A percentile compares a stretch with the other conserved stretches of the same genome.
Evolutionary conservation across 2,329 filamentous ascomycete species (phyloP).

Genomic region (Ascochyta clinopodiicola): DNA sequence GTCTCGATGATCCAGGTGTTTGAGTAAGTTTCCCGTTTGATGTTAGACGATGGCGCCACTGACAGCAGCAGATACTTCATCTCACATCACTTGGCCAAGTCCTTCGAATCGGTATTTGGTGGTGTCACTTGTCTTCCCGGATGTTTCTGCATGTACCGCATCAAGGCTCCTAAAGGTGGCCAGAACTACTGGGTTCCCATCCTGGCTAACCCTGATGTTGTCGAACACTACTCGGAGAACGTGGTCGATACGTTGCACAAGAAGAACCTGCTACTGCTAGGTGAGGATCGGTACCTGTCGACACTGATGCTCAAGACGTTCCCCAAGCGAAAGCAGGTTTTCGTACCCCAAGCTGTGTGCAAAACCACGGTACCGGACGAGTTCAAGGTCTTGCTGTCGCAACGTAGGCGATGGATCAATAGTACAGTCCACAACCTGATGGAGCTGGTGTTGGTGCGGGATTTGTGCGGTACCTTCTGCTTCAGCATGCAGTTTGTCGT

Average conservation of each 20-base stretch:
- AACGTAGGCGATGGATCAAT: conserved; percentile 98
- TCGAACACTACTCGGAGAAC: conserved; percentile 99
- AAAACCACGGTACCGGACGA: conserved; percentile 95
- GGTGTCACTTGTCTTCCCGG: conserved; percentile 98
- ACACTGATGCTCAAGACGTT: conserved; percentile 99
- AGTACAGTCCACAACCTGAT: conserved; percentile 98
- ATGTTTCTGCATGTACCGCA: conserved; percentile 99
- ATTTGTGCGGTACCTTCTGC: conserved; percentile 98
- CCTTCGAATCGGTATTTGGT: conserved; percentile 97
- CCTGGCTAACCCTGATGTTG: conserved; percentile 95
- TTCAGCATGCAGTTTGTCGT: conserved; percentile 99
- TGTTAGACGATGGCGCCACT: conserved; percentile 34
- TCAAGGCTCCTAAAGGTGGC: conserved; percentile 97
- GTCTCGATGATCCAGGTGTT: conserved; percentile 99
- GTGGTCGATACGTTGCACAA: conserved; percentile 98
- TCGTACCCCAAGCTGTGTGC: conserved; percentile 97
- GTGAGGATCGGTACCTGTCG: conserved; percentile 93
- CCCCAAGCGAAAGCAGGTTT: conserved; percentile 98
- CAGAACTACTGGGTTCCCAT: conserved; percentile 99
- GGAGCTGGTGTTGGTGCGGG: conserved; percentile 92
- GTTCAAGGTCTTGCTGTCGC: conserved; percentile 90
- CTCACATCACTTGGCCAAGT: conserved; percentile 94
- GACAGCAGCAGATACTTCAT: conserved; percentile 76
- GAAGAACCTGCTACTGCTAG: conserved; percentile 90
- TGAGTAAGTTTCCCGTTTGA: conserved; percentile 61